Conservation (phyloP, 2,329 filamentous ascomycete species). For the Clarireedia paspali region DNA sequence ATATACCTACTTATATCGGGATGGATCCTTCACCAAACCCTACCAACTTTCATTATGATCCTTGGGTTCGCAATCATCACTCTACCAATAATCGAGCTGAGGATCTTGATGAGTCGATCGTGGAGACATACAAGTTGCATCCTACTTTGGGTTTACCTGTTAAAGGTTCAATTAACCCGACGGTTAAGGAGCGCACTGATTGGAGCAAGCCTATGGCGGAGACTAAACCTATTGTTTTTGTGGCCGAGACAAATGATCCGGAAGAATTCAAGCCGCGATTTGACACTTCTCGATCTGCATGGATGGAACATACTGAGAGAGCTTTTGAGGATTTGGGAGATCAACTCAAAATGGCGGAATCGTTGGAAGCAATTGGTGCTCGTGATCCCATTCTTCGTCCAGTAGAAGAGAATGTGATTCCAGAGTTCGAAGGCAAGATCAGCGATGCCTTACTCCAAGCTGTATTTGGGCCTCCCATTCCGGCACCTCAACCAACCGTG, state of each 20-base stretch:
- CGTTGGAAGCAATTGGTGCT: conserved; percentile 6
- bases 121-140: conserved; percentile 19
- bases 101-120: conserved; percentile 24
- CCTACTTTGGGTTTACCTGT: conserved; percentile 22
- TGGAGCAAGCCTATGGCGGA: conserved; percentile 8
- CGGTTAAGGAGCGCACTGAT: conserved; percentile 3
- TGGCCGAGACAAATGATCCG: conserved; percentile 4
- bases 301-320: conserved; percentile 10
- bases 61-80: conserved; percentile 22
- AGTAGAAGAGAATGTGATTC: background rate
- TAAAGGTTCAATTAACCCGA: conserved; percentile 18
- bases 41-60: conserved; percentile 24
- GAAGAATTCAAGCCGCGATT: conserved; percentile 2
- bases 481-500: background rate
- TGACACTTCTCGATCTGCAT: conserved; percentile 17
- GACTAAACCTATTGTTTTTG: conserved; percentile 4
- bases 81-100: conserved; percentile 22
- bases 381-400: conserved; percentile 3
- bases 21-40: conserved; percentile 23
- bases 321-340: conserved; percentile 6
- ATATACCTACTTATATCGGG: conserved; percentile 19
- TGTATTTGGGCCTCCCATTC: background rate
- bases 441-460: conserved; percentile 1
- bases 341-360: conserved; percentile 7
- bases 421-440: conserved; percentile 1